phyloP scores from a whole-genome alignment of 1,284 basidiomycete genomes.

The Trichosporon sp. region DNA sequence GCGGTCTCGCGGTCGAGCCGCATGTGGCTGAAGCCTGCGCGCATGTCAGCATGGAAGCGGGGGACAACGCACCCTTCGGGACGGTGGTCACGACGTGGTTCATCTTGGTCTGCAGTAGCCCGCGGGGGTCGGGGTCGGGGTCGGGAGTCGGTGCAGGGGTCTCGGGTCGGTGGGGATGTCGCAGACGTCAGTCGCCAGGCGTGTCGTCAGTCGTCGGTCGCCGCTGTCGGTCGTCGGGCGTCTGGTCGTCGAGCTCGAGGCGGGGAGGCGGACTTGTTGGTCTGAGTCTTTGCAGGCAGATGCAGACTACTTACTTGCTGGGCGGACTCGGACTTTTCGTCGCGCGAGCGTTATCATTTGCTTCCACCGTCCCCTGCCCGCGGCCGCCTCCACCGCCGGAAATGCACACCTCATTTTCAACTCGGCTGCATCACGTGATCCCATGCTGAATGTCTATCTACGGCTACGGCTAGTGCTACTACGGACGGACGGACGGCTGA shows the following conservation, averaged over 20 bases:
- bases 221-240: neutral
- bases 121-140: too few species aligned
- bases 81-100: too few species aligned
- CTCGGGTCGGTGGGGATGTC: too few species aligned
- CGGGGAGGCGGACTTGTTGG: too few species aligned
- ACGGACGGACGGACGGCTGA: slow-evolving; percentile 6
- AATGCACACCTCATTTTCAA: neutral
- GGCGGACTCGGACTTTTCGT: slow-evolving; percentile 6
- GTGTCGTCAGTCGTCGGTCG: neutral
- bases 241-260: neutral
- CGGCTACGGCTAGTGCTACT: slow-evolving; percentile 25
- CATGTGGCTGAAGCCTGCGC: too few species aligned
- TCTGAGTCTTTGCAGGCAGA: neutral
- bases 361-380: too few species aligned
- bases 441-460: slow-evolving; percentile 17
- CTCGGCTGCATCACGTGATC: neutral
- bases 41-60: too few species aligned
- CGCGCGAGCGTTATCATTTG: neutral
- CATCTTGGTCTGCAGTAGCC: too few species aligned
- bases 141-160: too few species aligned
- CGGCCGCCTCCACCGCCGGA: neutral
- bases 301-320: too few species aligned
- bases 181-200: too few species aligned
- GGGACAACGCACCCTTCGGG: neutral
- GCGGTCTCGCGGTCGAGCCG: too few species aligned